phyloP scores from a whole-genome alignment of 2,329 filamentous ascomycete species.

The Colletotrichum tofieldiae region DNA sequence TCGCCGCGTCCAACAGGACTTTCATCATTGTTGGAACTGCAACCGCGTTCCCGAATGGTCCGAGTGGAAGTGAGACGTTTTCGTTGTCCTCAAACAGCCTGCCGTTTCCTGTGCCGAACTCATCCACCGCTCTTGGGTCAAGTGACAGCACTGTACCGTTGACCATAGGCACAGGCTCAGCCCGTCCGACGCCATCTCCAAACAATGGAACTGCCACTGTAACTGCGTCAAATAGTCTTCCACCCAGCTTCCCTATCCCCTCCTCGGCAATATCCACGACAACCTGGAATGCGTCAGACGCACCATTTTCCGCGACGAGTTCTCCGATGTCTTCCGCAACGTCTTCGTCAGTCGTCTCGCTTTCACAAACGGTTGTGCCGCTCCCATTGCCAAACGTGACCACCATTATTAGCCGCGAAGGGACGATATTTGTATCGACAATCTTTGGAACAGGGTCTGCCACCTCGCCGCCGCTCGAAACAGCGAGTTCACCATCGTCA shows the following conservation, averaged over 20 bases:
- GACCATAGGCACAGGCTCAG: neutral
- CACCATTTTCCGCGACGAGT: neutral
- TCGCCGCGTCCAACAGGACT: neutral
- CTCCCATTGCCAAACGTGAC: slow-evolving; percentile 28
- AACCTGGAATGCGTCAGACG: neutral
- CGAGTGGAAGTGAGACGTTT: neutral
- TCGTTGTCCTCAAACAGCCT: neutral
- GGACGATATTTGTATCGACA: slow-evolving; percentile 5
- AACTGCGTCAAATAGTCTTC: neutral
- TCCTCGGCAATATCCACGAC: neutral
- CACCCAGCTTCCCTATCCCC: neutral
- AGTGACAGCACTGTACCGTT: neutral
- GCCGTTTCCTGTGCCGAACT: neutral
- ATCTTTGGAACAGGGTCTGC: neutral
- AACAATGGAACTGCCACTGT: neutral
- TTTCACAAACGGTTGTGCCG: neutral
- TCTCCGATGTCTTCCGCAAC: neutral
- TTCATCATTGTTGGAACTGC: neutral
- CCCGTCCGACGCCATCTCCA: neutral
- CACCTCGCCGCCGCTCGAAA: neutral
- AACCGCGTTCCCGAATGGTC: no score
- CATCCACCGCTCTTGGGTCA: neutral
- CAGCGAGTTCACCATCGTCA: neutral
- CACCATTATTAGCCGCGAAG: slow-evolving; percentile 2
- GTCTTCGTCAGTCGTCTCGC: neutral